Evolutionary conservation across 352 stramenopile species (phyloP), one percentile per base, ranked within the genome.

Genomic region (Phytophthora fragariae): DNA sequence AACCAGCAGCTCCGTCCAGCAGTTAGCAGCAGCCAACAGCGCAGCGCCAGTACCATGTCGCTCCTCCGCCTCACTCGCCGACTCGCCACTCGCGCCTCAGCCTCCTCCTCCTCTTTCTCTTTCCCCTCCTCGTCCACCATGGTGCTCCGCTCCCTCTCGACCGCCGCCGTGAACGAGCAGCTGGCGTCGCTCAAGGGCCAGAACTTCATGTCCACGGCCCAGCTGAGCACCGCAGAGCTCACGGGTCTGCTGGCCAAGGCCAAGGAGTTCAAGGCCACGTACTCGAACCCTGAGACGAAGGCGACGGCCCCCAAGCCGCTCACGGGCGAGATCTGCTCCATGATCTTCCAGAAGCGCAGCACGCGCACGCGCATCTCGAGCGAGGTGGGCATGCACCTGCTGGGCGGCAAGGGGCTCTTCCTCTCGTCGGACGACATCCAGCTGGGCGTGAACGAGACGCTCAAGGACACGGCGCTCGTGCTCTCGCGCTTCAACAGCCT

Each of bases 391-490:
- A 99, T 99, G 94, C 88, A 93, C 57, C 65, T 99, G 60, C 86
- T 99, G 12, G 98, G 98, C 55, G 98, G 97, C 31, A 97, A 99
- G 62, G 94, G 94, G 29, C 88, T 99, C 5, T 99, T 99, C 80
- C 90, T 99, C 10, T 98, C 95, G 9, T 97, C 95, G 7, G 95
- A 97, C 27, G 98, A 99, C 81, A 99, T 99, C 75, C 98, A 99
- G 80, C 80, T 99, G 24, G 98, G 98, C 62, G 96, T 99, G 65
- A 99, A 99, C 74, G 98, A 99, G 86, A 95, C 92, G 21, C 84
- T 99, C 37, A 98, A 97, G 72, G 89, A 96, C 76, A 95, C 90
- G 53, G 90, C 90, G 15, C 80, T 91, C 17, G 92, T 98, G 60
- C 80, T 98, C 11, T 97, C 88, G 21, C 91, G 94, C 64, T 99